phyloP scores from a whole-genome alignment of 2,329 filamentous ascomycete genomes.

The Scopulariopsis brevicaulis region DNA sequence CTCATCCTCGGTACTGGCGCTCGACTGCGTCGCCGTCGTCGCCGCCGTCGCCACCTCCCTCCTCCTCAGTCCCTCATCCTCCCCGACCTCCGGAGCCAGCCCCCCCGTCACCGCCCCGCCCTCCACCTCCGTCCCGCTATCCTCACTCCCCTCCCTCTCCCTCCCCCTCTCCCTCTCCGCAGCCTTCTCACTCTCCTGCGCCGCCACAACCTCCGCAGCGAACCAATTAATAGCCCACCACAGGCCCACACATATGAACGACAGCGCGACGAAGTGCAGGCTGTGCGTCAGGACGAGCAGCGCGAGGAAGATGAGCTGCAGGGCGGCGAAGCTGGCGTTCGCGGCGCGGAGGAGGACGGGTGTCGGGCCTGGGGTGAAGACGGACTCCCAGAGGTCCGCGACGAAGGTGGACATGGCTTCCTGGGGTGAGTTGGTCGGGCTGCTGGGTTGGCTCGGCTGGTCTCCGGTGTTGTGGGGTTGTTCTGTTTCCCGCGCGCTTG shows the following conservation, averaged over 20 bases:
- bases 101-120: conserved; percentile 16
- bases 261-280: conserved; percentile 80
- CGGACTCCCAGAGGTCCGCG: conserved; percentile 74
- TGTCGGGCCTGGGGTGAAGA: conserved; percentile 88
- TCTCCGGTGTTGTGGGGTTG: too few species aligned
- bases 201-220: conserved; percentile 48
- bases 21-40: conserved; percentile 37
- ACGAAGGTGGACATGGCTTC: conserved; percentile 42
- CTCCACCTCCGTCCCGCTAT: conserved; percentile 42
- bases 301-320: conserved; percentile 66
- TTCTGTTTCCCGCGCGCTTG: too few species aligned
- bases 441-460: too few species aligned
- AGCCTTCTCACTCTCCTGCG: conserved; percentile 27
- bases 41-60: conserved; percentile 19
- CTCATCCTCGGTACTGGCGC: conserved; percentile 79
- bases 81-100: conserved; percentile 16
- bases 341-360: conserved; percentile 81
- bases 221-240: conserved; percentile 99
- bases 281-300: conserved; percentile 76
- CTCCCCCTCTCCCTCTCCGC: conserved; percentile 26
- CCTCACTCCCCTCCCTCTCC: conserved; percentile 15
- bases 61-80: conserved; percentile 36
- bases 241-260: conserved; percentile 64
- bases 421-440: too few species aligned
- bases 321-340: conserved; percentile 75